Base-by-base conservation (phyloP, 257 asterid genomes). In the Rhazya stricta region DNA sequence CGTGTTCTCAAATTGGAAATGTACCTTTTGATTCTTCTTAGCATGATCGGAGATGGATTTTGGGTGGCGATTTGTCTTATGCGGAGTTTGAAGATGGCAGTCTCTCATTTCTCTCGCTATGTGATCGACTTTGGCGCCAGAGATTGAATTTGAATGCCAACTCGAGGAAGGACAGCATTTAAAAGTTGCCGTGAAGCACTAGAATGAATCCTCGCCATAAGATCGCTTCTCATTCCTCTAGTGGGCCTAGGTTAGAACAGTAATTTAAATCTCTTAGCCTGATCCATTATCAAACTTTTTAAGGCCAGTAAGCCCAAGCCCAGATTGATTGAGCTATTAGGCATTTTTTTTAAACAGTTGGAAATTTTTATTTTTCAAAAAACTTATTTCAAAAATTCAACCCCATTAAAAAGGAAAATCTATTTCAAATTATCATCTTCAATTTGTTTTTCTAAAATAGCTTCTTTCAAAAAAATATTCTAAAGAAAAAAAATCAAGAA, bases 11-110 rank as follows among this genome's bases (percentile, higher is more conserved):
- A 9, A 78, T 27, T 18, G 1, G 71, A n/a, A 74, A 73, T 74
- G 13, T 51, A 89, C 92, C 86, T 86, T 89, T 36, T 71, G 85
- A 61, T 5, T 53, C 78, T 83, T 87, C 75, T 58, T 78, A 37
- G 37, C 65, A 74, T 76, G 83, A 74, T 83, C 89, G 21, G 85
- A 30, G 67, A 82, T 27, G 36, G 83, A 74, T 83, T 87, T 90
- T 34, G 78, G 58, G 25, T 79, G 81, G 72, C 90, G 91, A 79
- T 74, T 81, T 8, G 82, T 74, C 58, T 77, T 81, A 48, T 62
- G 84, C 42, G 78, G 80, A 27, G 82, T 78, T 30, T 70, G 82
- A 34, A 78, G 74, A 43, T 74, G 78, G 53, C 50, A 29, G 29
- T 78, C 80, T 67, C 45, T 54, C 85, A 75, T 76, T 41, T 39